A percentile compares a stretch with the other conserved stretches of the same genome.
Conservation (phyloP, 164 flowering plant species). For the Vitis rotundifolia region DNA sequence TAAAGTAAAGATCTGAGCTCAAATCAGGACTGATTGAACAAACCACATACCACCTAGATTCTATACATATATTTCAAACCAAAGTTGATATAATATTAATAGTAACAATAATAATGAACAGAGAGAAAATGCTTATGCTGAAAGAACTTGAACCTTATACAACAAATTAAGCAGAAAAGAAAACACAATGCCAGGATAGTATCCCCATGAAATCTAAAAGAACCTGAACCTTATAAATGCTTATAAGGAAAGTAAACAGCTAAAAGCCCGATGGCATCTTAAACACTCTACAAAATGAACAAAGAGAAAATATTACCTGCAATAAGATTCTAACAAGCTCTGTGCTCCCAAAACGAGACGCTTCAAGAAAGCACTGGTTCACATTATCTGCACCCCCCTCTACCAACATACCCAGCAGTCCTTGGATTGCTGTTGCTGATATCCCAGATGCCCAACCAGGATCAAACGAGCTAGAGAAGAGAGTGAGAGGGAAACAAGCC, state of each 20-base stretch:
- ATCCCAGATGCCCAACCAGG: slow-evolving; percentile 97
- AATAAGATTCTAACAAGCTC: slow-evolving; percentile 91
- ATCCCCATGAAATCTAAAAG: no score
- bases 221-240: no score
- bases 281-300: not conserved
- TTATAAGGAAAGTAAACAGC: not conserved
- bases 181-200: not conserved
- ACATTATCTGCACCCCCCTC: slow-evolving; percentile 98
- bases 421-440: slow-evolving; percentile 85
- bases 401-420: slow-evolving; percentile 77
- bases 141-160: not conserved
- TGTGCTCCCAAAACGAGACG: slow-evolving; percentile 96
- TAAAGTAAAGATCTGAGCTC: no score
- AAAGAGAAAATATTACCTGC: slow-evolving; percentile 59
- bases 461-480: slow-evolving; percentile 93
- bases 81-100: no score
- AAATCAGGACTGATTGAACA: no score
- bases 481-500: slow-evolving; percentile 94
- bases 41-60: no score
- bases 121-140: not conserved
- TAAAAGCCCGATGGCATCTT: not conserved
- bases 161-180: not conserved
- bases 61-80: no score
- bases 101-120: not conserved
- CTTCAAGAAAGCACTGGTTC: slow-evolving; percentile 95